Conservation (phyloP, 2,329 filamentous ascomycete genomes). For the Penicillium sp. region DNA sequence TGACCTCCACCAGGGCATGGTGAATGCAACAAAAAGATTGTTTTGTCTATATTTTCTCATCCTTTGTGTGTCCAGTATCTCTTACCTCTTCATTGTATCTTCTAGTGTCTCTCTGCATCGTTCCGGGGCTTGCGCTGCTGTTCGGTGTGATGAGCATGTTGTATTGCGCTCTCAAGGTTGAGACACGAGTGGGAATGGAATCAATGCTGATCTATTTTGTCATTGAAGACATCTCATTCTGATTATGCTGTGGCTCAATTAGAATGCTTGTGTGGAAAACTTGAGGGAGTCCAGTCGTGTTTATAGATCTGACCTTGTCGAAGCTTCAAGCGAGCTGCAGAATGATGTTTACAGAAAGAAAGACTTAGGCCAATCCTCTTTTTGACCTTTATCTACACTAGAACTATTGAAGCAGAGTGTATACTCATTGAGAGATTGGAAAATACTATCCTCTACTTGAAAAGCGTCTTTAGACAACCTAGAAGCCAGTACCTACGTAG, state of each 20-base stretch:
- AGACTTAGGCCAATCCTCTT: too few species aligned
- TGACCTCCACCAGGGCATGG: slow-evolving; percentile 32
- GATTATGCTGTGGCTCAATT: neutral
- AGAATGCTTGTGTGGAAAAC: neutral
- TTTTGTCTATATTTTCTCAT: slow-evolving; percentile 34
- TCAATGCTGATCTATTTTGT: neutral
- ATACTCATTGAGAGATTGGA: too few species aligned
- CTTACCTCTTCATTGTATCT: slow-evolving; percentile 5
- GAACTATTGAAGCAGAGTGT: neutral
- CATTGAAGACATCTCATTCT: neutral
- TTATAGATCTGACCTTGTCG: neutral
- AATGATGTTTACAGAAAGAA: neutral
- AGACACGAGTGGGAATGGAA: neutral
- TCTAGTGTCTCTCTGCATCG: neutral
- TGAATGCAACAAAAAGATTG: slow-evolving; percentile 37
- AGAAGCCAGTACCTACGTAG: neutral
- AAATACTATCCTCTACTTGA: too few species aligned
- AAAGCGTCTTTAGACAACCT: neutral
- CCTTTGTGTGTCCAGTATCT: slow-evolving; percentile 7
- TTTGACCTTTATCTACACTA: neutral
- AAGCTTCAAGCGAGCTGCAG: neutral
- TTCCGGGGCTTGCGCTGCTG: neutral
- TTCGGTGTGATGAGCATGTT: neutral
- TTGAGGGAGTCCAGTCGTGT: neutral
- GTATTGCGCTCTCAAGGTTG: neutral